Conservation (phyloP, 2,329 filamentous ascomycete genomes). For the Leptographium wingfieldii region DNA sequence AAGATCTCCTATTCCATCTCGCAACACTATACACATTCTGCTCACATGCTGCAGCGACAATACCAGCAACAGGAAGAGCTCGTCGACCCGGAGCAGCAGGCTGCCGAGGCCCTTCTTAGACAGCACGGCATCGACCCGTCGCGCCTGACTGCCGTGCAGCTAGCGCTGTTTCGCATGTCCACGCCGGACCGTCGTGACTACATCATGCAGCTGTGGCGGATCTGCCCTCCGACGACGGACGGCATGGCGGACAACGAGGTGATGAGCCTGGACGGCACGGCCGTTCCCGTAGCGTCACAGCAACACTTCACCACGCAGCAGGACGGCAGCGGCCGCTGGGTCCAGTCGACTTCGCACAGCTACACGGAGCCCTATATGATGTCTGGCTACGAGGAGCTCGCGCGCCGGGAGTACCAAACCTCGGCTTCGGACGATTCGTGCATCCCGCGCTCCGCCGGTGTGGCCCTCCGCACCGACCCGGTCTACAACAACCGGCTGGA, state of each 20-base stretch:
- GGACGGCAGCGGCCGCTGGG: constrained; percentile 40
- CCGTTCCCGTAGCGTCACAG: constrained; percentile 16
- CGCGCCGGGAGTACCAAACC: constrained; percentile 48
- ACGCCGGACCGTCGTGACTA: constrained; percentile 59
- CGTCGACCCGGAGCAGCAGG: constrained; percentile 33
- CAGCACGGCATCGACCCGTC: constrained; percentile 58
- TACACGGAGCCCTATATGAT: constrained; percentile 73
- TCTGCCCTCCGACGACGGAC: constrained; percentile 54
- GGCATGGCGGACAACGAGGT: constrained; percentile 23
- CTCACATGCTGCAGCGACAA: constrained; percentile 41
- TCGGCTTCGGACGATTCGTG: constrained; percentile 2
- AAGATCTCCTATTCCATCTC: constrained; percentile 60
- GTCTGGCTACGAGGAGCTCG: constrained; percentile 63
- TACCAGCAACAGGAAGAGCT: constrained; percentile 29
- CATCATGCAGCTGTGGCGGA: constrained; percentile 74
- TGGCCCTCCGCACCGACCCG: constrained; percentile 45
- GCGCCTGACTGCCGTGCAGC: constrained; percentile 58
- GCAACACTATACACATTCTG: constrained; percentile 73
- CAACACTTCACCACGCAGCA: constrained; percentile 30
- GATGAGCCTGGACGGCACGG: constrained; percentile 36
- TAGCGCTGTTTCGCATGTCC: constrained; percentile 67
- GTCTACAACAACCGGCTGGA: constrained; percentile 40
- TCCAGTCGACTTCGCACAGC: constrained; percentile 19
- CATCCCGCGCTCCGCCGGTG: constrained; percentile 22
- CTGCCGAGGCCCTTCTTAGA: constrained; percentile 44